phyloP scores from a whole-genome alignment of 2,329 filamentous ascomycete species.

The Sarocladium brachiariae region DNA sequence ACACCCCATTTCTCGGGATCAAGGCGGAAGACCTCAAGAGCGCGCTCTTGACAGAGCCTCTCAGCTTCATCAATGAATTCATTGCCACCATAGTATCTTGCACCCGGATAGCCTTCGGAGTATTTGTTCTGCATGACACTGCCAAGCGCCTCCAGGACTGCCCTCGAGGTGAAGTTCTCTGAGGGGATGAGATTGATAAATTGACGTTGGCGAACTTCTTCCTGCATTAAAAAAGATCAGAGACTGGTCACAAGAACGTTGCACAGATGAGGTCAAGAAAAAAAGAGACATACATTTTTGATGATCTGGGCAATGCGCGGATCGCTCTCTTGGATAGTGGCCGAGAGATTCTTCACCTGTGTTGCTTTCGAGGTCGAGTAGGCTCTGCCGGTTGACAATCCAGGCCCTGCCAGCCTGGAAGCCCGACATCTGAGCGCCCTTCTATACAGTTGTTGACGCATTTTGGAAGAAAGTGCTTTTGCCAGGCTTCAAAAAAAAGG shows the following conservation, averaged over 20 bases:
- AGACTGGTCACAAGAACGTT: not conserved
- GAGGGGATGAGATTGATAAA: constrained; percentile 94
- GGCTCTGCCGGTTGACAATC: not conserved
- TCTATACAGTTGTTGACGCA: not conserved
- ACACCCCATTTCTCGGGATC: constrained; percentile 85
- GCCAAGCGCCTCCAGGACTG: constrained; percentile 78
- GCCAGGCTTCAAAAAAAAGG: too few relatives aligned
- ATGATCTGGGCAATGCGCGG: not conserved
- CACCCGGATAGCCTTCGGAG: constrained; percentile 92
- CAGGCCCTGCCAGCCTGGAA: not conserved
- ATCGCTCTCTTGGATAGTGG: not conserved
- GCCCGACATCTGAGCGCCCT: not conserved
- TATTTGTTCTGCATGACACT: constrained; percentile 98
- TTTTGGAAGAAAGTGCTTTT: too few relatives aligned
- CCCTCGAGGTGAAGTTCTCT: constrained; percentile 87
- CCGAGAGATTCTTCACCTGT: not conserved
- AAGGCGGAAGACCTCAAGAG: constrained; percentile 76
- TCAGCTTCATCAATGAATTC: constrained; percentile 89
- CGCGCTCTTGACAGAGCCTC: constrained; percentile 77
- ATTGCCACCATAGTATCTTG: constrained; percentile 91
- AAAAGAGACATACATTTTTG: not conserved
- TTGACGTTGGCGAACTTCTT: constrained; percentile 90
- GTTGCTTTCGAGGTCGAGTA: not conserved
- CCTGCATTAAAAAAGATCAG: constrained; percentile 44
- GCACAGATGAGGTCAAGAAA: not conserved